Percentiles rank a stretch among this genome's conserved stretches.
phyloP scores from a whole-genome alignment of 805 yeast genomes.

The Saturnispora sanitii region DNA sequence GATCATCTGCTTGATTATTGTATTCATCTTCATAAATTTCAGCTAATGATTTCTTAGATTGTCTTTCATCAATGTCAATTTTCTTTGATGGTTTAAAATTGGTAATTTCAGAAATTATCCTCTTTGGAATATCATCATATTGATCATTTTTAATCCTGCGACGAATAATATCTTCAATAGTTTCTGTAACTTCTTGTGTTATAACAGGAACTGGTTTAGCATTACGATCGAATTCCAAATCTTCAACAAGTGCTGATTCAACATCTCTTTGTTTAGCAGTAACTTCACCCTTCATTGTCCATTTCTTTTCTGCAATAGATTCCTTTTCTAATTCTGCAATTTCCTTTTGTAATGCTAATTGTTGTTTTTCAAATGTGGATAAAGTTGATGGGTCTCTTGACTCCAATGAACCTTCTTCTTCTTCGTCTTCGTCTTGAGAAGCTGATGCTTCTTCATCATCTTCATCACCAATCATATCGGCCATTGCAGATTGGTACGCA shows the following conservation, averaged over 20 bases:
- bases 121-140: constrained; percentile 77
- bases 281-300: constrained; percentile 95
- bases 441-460: constrained; percentile 23
- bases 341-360: constrained; percentile 62
- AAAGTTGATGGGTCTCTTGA: constrained; percentile 27
- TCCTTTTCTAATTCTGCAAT: constrained; percentile 76
- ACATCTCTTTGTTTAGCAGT: constrained; percentile 69
- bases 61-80: constrained; percentile 70
- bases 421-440: constrained; percentile 25
- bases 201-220: constrained; percentile 95
- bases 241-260: constrained; percentile 77
- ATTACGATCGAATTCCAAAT: constrained; percentile 81
- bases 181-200: constrained; percentile 78
- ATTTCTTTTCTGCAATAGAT: constrained; percentile 79
- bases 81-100: constrained; percentile 45
- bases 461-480: constrained; percentile 46
- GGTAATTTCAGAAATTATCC: constrained; percentile 57
- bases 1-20: constrained; percentile 33
- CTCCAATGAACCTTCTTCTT: constrained; percentile 14
- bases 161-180: constrained; percentile 80
- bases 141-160: constrained; percentile 65
- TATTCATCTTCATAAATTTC: constrained; percentile 87
- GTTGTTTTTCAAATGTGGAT: constrained; percentile 79
- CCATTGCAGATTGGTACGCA: constrained; percentile 51
- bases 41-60: constrained; percentile 81